phyloP scores from a whole-genome alignment of 306 rosid genomes.

The Ammopiptanthus mongolicus region DNA sequence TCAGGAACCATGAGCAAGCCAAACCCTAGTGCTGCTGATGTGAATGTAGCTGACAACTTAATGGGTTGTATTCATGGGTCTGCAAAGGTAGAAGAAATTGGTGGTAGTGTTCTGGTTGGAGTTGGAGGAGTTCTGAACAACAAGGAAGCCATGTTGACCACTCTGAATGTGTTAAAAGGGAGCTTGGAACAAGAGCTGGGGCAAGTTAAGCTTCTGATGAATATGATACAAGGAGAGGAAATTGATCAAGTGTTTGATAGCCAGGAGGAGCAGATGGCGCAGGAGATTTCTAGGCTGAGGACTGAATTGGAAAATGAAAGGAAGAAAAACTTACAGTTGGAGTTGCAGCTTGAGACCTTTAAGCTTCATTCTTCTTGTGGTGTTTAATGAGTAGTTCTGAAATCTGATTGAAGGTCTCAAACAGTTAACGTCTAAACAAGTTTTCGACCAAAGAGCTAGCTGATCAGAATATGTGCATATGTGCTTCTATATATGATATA shows the following conservation, averaged over 20 bases:
- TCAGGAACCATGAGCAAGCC: neutral
- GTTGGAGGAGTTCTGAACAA: neutral
- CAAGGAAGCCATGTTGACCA: constrained; percentile 19
- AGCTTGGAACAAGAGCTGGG: constrained; percentile 35
- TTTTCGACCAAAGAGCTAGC: neutral
- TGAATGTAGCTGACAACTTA: neutral
- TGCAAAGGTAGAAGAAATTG: neutral
- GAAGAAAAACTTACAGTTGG: constrained; percentile 21
- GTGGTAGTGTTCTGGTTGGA: neutral
- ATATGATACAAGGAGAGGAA: constrained; percentile 21
- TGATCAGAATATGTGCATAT: too few relatives aligned
- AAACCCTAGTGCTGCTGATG: neutral
- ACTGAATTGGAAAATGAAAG: constrained; percentile 29
- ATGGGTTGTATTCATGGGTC: neutral
- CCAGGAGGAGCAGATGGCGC: neutral
- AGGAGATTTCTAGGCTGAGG: constrained; percentile 23
- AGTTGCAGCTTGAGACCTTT: constrained; percentile 23
- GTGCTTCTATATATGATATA: neutral
- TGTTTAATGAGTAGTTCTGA: neutral
- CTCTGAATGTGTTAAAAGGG: constrained; percentile 30
- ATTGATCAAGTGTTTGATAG: neutral
- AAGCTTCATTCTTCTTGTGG: constrained; percentile 14
- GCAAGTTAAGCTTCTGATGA: constrained; percentile 27
- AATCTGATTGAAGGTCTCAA: neutral
- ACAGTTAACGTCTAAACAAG: neutral